These are phyloP conservation scores for Corchorus olitorius DNA, from an alignment of 345 rosid genomes.

Conservation along the genomic window DNA sequence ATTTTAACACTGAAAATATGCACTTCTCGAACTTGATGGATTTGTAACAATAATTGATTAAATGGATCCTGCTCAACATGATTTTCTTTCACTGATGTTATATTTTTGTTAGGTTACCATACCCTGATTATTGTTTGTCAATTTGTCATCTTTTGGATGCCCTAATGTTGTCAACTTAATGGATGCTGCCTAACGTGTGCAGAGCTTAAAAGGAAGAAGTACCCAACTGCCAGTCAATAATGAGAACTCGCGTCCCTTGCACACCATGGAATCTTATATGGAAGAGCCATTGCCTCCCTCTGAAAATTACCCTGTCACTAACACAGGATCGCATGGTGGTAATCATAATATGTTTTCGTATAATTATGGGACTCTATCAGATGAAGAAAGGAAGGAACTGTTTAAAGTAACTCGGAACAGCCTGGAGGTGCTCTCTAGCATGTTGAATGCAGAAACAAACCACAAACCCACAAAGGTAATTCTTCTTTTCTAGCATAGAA, in stretches of 20 bases:
- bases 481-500: conserved; percentile 7
- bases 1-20: neutral
- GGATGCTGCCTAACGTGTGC: too few species aligned
- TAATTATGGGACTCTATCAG: conserved; percentile 45
- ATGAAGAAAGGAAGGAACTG: conserved; percentile 59
- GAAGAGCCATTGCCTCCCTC: conserved; percentile 59
- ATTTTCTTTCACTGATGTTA: neutral
- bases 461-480: conserved; percentile 57
- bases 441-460: conserved; percentile 56
- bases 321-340: conserved; percentile 32
- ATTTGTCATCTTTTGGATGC: neutral
- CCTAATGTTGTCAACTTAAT: neutral
- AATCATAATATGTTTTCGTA: conserved; percentile 33
- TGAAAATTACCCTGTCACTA: conserved; percentile 55
- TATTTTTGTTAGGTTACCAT: neutral
- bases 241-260: conserved; percentile 32
- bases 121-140: neutral
- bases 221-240: conserved; percentile 31
- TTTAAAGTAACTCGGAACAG: conserved; percentile 67
- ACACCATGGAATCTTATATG: conserved; percentile 53
- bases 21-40: neutral
- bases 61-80: neutral
- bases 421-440: conserved; percentile 77
- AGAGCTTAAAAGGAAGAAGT: conserved; percentile 61
- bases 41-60: neutral